A percentile compares a stretch with the other conserved stretches of the same genome.
Conservation (phyloP, 2,329 filamentous ascomycete genomes). For the Pseudodiploospora longispora region DNA sequence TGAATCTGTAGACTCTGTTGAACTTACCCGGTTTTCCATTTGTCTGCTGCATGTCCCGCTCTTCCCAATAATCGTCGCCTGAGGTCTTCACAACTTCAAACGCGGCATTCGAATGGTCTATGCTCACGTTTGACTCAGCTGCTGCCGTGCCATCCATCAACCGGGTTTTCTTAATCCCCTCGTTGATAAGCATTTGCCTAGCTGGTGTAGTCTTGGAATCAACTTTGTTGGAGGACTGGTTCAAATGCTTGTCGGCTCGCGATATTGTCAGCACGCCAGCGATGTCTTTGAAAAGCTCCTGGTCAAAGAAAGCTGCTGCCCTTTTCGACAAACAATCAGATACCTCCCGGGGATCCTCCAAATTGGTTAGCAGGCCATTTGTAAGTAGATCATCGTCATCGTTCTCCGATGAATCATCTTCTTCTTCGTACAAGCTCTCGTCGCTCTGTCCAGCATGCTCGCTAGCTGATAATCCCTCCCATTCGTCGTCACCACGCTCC, state of each 20-base stretch:
- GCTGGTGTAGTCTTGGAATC: too few relatives aligned
- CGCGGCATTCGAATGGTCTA: conserved; percentile 35
- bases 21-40: conserved; percentile 54
- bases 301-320: conserved; percentile 83
- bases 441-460: conserved; percentile 45
- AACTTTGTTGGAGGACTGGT: too few relatives aligned
- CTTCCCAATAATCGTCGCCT: conserved; percentile 57
- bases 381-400: conserved; percentile 20
- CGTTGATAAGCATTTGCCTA: too few relatives aligned
- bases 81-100: conserved; percentile 55
- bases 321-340: conserved; percentile 62
- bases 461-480: conserved; percentile 75
- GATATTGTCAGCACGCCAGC: conserved; percentile 51
- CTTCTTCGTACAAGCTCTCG: conserved; percentile 52
- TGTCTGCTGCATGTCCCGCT: conserved; percentile 52
- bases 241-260: too few relatives aligned
- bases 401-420: conserved; percentile 31
- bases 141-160: background rate
- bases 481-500: conserved; percentile 78
- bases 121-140: conserved; percentile 21
- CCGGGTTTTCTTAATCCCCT: too few relatives aligned
- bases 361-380: conserved; percentile 26
- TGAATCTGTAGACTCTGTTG: too few relatives aligned
- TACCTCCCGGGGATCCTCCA: conserved; percentile 35
- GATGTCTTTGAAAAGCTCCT: conserved; percentile 87